These are phyloP conservation scores for Suhomyces maxii DNA, from an alignment of 1,139 yeast species.

Conservation along the genomic window DNA sequence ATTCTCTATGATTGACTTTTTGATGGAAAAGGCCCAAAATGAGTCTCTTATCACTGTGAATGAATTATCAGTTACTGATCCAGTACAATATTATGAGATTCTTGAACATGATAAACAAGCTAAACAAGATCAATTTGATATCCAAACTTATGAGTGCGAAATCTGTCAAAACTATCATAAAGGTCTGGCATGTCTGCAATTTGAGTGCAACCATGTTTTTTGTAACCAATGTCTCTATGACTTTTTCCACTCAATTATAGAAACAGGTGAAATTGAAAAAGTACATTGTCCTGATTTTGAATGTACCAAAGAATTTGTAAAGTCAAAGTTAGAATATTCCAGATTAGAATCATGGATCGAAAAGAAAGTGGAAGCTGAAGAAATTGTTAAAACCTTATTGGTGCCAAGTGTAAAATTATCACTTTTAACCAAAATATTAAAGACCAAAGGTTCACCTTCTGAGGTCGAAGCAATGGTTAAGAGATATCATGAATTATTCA, in stretches of 20 bases:
- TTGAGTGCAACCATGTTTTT: conserved; percentile 55
- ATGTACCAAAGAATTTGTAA: conserved; percentile 34
- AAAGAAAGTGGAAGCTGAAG: conserved; percentile 14
- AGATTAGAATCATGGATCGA: conserved; percentile 22
- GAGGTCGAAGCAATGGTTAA: conserved; percentile 24
- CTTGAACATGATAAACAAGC: conserved; percentile 20
- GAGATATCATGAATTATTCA: conserved; percentile 41
- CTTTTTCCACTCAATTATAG: conserved; percentile 47
- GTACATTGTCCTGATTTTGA: conserved; percentile 62
- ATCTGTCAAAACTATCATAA: conserved; percentile 57
- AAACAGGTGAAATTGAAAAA: conserved; percentile 51
- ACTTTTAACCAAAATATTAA: conserved; percentile 31
- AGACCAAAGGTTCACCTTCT: conserved; percentile 11
- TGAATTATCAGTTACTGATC: conserved; percentile 6
- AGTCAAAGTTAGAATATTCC: conserved; percentile 21
- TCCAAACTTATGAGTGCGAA: conserved; percentile 51
- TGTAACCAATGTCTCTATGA: conserved; percentile 52
- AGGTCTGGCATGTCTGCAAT: conserved; percentile 45
- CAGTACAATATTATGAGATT: conserved; percentile 17
- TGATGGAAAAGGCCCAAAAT: conserved; percentile 30
- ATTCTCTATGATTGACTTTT: conserved; percentile 46
- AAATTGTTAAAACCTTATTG: conserved; percentile 26
- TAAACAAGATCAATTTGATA: conserved; percentile 31
- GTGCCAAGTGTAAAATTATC: conserved; percentile 36
- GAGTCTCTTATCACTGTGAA: neutral